A percentile compares a stretch with the other conserved stretches of the same genome.
Evolutionary conservation across 495 filamentous ascomycete genomes (phyloP).

Genomic region (Evernia prunastri): DNA sequence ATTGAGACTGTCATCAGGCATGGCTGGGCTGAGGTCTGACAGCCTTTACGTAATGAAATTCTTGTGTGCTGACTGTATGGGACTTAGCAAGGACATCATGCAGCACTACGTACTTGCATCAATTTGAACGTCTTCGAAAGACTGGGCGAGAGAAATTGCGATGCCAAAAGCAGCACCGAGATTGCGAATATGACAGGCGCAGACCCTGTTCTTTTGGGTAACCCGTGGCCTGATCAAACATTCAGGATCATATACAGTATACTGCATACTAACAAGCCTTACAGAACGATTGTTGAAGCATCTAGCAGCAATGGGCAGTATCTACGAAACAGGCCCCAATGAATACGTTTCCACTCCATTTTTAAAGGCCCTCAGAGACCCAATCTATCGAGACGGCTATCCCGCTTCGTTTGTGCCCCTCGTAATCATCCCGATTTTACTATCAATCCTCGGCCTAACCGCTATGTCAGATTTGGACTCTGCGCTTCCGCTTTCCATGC

Average conservation of each 20-base stretch:
- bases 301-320: constrained; percentile 36
- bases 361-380: constrained; percentile 32
- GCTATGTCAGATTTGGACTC: constrained; percentile 15
- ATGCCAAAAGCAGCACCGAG: background rate
- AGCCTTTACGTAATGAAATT: background rate
- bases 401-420: background rate
- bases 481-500: constrained; percentile 27
- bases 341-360: constrained; percentile 36
- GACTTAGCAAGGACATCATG: constrained; percentile 5
- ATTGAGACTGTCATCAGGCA: background rate
- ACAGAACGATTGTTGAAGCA: constrained; percentile 27
- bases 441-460: background rate
- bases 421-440: background rate
- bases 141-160: constrained; percentile 18
- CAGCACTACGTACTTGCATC: constrained; percentile 4
- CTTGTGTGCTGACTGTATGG: background rate
- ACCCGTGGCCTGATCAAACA: background rate
- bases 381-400: constrained; percentile 24
- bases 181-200: background rate
- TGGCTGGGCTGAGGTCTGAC: constrained; percentile 1
- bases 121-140: constrained; percentile 11
- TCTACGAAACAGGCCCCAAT: constrained; percentile 33
- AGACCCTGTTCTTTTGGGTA: constrained; percentile 1
- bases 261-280: background rate
- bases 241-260: background rate